Conservation (phyloP, 2,329 filamentous ascomycete genomes). For the Neoarthrinium moseri region DNA sequence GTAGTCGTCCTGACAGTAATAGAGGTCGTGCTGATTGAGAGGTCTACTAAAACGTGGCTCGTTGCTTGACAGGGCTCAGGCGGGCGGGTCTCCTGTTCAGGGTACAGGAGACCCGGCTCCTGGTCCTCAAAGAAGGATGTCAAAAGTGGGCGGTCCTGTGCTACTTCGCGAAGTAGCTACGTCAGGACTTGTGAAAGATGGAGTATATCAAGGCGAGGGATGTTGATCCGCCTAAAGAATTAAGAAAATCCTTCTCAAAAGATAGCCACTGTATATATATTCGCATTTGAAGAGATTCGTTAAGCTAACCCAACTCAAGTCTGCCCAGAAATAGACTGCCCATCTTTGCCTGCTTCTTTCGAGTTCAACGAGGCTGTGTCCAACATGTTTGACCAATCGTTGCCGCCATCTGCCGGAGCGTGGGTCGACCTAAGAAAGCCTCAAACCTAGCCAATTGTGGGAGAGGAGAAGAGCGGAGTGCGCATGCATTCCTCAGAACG, state of each 20-base stretch:
- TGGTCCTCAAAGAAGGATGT: neutral
- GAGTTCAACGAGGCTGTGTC: neutral
- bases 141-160: neutral
- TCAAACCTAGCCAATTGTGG: conserved; percentile 3
- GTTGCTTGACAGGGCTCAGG: conserved; percentile 3
- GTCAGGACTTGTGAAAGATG: neutral
- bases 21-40: conserved; percentile 3
- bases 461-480: neutral
- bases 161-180: neutral
- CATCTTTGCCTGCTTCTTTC: neutral
- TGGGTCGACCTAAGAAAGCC: neutral
- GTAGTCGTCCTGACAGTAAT: neutral
- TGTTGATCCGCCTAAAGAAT: neutral
- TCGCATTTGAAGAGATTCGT: neutral
- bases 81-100: conserved; percentile 4
- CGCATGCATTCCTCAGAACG: conserved; percentile 3
- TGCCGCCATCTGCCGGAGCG: neutral
- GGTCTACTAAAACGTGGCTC: conserved; percentile 1
- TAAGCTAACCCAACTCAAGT: neutral
- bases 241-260: neutral
- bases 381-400: neutral
- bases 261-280: neutral
- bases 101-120: conserved; percentile 3
- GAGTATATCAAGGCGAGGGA: neutral
- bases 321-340: neutral